These are phyloP conservation scores for Linnemannia schmuckeri DNA, from an alignment of 192 early-diverging fungal genomes.

Conservation along the genomic window DNA sequence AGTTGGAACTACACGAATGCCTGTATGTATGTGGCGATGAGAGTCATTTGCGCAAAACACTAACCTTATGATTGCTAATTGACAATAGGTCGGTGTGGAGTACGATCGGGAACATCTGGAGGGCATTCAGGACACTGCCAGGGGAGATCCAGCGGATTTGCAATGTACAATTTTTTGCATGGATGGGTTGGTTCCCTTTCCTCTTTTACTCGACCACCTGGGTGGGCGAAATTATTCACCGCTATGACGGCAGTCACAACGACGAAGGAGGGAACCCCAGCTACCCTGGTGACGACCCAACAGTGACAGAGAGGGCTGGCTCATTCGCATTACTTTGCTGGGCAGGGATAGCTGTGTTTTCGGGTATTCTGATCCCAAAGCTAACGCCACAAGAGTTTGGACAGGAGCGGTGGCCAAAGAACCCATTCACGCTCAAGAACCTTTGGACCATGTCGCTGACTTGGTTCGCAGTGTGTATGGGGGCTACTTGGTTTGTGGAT, in stretches of 20 bases:
- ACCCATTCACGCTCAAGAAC: constrained; percentile 58
- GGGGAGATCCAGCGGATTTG: constrained; percentile 80
- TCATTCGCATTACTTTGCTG: constrained; percentile 88
- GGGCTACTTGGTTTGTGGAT: constrained; percentile 73
- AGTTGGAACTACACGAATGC: background rate
- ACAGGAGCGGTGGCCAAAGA: constrained; percentile 33
- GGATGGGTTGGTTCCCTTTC: constrained; percentile 98
- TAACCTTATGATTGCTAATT: constrained; percentile 1
- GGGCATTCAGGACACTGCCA: constrained; percentile 75
- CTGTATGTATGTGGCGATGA: background rate
- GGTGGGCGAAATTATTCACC: constrained; percentile 70
- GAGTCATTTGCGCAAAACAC: too few species aligned
- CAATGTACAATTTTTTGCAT: constrained; percentile 93
- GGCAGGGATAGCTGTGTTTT: constrained; percentile 78
- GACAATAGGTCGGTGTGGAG: constrained; percentile 57
- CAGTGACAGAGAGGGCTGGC: constrained; percentile 77
- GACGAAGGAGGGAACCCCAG: background rate
- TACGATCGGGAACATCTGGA: constrained; percentile 65
- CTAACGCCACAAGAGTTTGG: constrained; percentile 54
- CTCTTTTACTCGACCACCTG: constrained; percentile 89
- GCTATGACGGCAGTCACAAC: constrained; percentile 26
- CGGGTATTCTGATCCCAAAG: constrained; percentile 70
- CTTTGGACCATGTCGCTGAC: constrained; percentile 83
- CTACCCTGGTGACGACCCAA: constrained; percentile 44
- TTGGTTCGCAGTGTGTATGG: constrained; percentile 76